Conservation (phyloP, 2,329 filamentous ascomycete species). For the Pseudonectria foliicola region DNA sequence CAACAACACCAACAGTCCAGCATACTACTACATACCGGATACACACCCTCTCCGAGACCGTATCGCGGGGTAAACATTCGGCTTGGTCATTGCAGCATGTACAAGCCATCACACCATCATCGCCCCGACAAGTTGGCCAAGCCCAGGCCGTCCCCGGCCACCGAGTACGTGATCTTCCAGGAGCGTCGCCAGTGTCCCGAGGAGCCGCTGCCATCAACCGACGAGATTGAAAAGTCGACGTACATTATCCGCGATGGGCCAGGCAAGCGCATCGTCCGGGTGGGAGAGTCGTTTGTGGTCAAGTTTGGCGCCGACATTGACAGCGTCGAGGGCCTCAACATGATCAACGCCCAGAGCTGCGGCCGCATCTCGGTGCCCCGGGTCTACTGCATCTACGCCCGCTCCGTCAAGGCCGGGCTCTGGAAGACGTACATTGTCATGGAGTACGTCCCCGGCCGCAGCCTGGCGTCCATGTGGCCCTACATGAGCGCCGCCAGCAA, state of each 20-base stretch:
- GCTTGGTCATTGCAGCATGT: too few species aligned
- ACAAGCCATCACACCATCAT: too few species aligned
- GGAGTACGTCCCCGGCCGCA: conserved; percentile 5
- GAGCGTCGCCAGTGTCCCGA: too few species aligned
- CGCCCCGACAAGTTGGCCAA: too few species aligned
- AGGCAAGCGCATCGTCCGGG: conserved; percentile 1
- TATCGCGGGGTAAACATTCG: too few species aligned
- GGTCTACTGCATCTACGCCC: conserved; percentile 8
- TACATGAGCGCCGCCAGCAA: neutral
- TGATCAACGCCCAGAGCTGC: conserved; percentile 3
- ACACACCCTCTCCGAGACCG: too few species aligned
- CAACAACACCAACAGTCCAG: too few species aligned
- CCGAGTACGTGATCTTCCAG: too few species aligned
- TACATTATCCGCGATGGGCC: conserved; percentile 1
- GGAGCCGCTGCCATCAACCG: conserved; percentile 6
- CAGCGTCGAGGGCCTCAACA: conserved; percentile 6
- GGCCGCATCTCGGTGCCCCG: conserved; percentile 4
- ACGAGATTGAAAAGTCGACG: conserved; percentile 6
- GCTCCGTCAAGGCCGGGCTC: neutral
- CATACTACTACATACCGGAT: too few species aligned
- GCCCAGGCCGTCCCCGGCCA: too few species aligned
- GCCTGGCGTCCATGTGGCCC: conserved; percentile 7
- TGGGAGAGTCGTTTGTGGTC: conserved; percentile 5
- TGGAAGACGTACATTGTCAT: conserved; percentile 10
- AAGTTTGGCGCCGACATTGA: conserved; percentile 7